Percentiles rank a stretch among this genome's conserved stretches.
Evolutionary conservation across 352 stramenopile species (phyloP).

Genomic region (Phytophthora pisi): DNA sequence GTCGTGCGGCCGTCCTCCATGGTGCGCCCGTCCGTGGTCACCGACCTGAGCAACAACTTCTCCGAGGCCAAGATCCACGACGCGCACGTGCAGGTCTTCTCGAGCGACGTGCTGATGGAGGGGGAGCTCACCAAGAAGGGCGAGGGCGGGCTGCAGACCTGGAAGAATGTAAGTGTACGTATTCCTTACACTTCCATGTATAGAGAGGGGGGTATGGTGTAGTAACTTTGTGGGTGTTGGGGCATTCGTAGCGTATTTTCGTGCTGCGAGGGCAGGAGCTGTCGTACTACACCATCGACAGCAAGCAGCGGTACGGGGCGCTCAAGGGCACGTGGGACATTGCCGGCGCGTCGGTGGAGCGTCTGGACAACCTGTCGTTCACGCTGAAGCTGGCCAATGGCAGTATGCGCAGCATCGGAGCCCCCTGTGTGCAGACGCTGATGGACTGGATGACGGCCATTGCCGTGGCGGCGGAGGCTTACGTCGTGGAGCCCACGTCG

Average conservation of each 20-base stretch:
- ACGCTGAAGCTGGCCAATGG: constrained; percentile 37
- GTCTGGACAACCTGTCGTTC: constrained; percentile 50
- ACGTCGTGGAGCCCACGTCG: constrained; percentile 44
- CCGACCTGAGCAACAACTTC: constrained; percentile 66
- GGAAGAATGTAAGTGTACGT: constrained; percentile 68
- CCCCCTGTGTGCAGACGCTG: constrained; percentile 57
- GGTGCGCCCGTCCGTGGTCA: constrained; percentile 57
- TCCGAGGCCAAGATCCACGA: constrained; percentile 64
- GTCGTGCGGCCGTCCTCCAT: constrained; percentile 38
- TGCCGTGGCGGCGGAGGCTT: constrained; percentile 48
- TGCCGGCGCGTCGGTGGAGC: constrained; percentile 50
- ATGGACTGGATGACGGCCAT: constrained; percentile 84
- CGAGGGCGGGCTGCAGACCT: constrained; percentile 58
- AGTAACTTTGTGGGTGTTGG: too few relatives aligned
- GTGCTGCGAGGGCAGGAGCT: constrained; percentile 72
- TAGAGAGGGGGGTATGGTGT: too few relatives aligned
- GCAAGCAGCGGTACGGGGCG: constrained; percentile 55
- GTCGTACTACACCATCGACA: constrained; percentile 71
- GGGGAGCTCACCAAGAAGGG: constrained; percentile 74
- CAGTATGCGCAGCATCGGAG: constrained; percentile 44
- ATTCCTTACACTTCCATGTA: neutral
- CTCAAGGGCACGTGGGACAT: constrained; percentile 72
- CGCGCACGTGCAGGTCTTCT: constrained; percentile 58
- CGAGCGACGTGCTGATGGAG: constrained; percentile 75
- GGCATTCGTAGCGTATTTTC: constrained; percentile 56